Conservation (phyloP, 2,329 filamentous ascomycete species). For the Cladophialophora yegresii region DNA sequence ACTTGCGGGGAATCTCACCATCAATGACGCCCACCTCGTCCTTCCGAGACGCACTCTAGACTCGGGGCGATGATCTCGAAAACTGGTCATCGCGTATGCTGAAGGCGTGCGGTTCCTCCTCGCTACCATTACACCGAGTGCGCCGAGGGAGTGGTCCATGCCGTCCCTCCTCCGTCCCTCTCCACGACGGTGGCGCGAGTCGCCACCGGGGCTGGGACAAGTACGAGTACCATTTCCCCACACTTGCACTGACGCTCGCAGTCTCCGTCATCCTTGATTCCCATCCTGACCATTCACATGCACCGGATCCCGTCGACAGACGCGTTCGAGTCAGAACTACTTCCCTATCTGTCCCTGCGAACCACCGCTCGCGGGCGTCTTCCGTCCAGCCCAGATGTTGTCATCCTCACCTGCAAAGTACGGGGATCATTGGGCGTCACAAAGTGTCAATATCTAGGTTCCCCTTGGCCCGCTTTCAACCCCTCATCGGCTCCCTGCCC, state of each 20-base stretch:
- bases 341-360: not conserved
- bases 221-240: not conserved
- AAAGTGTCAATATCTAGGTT: not conserved
- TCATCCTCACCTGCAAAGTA: constrained; percentile 1
- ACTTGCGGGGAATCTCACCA: not conserved
- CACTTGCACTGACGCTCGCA: not conserved
- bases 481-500: constrained; percentile 16
- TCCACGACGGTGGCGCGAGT: not conserved
- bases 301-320: not conserved
- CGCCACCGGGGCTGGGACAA: not conserved
- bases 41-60: not conserved
- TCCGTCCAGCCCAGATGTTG: not conserved
- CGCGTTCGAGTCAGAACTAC: not conserved
- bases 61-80: not conserved
- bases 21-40: not conserved
- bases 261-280: not conserved
- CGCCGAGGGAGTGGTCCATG: not conserved
- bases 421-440: not conserved
- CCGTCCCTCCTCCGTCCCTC: not conserved
- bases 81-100: not conserved
- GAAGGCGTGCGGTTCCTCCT: not conserved
- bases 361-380: constrained; percentile 3
- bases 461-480: constrained; percentile 28
- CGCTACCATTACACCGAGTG: not conserved
- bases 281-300: not conserved